Evolutionary conservation across 2,329 filamentous ascomycete genomes (phyloP).

Genomic region (Fusarium caatingaense): DNA sequence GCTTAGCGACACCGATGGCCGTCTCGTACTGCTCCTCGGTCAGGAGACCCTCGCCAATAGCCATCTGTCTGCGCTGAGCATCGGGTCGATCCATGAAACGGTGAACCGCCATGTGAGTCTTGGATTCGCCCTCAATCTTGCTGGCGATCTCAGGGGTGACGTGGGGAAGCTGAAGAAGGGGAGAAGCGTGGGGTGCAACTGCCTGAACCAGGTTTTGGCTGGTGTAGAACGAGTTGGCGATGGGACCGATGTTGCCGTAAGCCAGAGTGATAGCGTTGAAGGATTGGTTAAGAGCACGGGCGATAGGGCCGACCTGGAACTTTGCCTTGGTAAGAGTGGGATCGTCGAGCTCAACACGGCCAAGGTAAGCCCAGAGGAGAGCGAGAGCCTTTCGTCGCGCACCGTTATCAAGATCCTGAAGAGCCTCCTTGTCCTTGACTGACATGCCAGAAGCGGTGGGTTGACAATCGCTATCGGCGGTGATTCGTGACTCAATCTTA

Average conservation of each 20-base stretch:
- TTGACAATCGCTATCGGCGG: constrained; percentile 67
- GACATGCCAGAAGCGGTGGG: constrained; percentile 69
- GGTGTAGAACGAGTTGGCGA: constrained; percentile 83
- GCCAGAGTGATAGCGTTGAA: constrained; percentile 89
- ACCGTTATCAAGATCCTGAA: constrained; percentile 84
- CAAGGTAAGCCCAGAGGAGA: constrained; percentile 94
- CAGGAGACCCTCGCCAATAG: constrained; percentile 77
- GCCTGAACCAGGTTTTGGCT: constrained; percentile 93
- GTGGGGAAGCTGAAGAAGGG: constrained; percentile 90
- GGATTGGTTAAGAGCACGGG: constrained; percentile 84
- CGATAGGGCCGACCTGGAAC: constrained; percentile 88
- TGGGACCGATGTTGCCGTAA: constrained; percentile 84
- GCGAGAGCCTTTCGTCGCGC: constrained; percentile 86
- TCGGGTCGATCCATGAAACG: constrained; percentile 89
- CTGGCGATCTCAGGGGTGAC: constrained; percentile 76
- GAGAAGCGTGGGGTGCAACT: constrained; percentile 82
- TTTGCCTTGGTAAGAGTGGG: constrained; percentile 83
- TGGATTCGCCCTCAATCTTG: constrained; percentile 79
- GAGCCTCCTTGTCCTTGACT: constrained; percentile 77
- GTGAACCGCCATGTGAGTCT: constrained; percentile 81
- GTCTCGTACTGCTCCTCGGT: constrained; percentile 80
- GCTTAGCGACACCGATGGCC: constrained; percentile 80
- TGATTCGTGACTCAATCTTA: constrained; percentile 84
- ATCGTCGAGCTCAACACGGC: constrained; percentile 86
- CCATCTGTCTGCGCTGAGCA: constrained; percentile 75